These are phyloP conservation scores for Talaromyces albobiverticillius DNA, from an alignment of 2,329 filamentous ascomycete species.

Conservation along the genomic window DNA sequence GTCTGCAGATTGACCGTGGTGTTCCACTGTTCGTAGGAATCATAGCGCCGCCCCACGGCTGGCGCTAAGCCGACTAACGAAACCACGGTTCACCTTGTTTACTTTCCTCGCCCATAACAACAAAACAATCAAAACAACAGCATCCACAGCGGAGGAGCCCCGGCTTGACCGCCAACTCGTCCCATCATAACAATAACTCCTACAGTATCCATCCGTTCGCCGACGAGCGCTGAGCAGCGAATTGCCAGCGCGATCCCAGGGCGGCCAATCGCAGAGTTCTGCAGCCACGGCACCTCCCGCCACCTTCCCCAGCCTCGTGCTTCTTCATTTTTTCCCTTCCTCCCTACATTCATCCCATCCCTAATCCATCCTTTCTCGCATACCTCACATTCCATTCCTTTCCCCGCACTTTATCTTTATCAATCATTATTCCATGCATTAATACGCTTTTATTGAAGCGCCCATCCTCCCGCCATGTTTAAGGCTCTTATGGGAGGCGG, in stretches of 20 bases:
- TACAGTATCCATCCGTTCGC: neutral
- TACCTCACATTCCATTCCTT: neutral
- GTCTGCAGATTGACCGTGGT: too few relatives aligned
- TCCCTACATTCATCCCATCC: neutral
- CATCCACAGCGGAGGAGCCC: neutral
- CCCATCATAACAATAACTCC: too few relatives aligned
- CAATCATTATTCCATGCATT: constrained; percentile 12
- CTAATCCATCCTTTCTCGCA: neutral
- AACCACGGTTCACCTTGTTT: constrained; percentile 17
- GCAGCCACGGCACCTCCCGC: constrained; percentile 9
- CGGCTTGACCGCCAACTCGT: neutral
- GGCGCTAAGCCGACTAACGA: neutral
- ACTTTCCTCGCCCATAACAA: constrained; percentile 10
- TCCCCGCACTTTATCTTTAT: constrained; percentile 2
- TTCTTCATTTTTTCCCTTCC: constrained; percentile 4
- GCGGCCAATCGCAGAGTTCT: neutral
- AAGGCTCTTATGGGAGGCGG: constrained; percentile 37
- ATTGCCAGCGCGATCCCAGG: too few relatives aligned
- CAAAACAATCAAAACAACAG: constrained; percentile 11
- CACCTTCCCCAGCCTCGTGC: constrained; percentile 16
- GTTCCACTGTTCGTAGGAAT: too few relatives aligned
- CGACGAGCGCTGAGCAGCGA: neutral
- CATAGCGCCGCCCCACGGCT: too few relatives aligned
- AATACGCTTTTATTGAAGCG: constrained; percentile 9
- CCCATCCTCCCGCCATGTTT: constrained; percentile 31